Percentiles rank a stretch among this genome's conserved stretches.
phyloP scores from a whole-genome alignment of 2,329 filamentous ascomycete genomes.

The Apiospora hydei region DNA sequence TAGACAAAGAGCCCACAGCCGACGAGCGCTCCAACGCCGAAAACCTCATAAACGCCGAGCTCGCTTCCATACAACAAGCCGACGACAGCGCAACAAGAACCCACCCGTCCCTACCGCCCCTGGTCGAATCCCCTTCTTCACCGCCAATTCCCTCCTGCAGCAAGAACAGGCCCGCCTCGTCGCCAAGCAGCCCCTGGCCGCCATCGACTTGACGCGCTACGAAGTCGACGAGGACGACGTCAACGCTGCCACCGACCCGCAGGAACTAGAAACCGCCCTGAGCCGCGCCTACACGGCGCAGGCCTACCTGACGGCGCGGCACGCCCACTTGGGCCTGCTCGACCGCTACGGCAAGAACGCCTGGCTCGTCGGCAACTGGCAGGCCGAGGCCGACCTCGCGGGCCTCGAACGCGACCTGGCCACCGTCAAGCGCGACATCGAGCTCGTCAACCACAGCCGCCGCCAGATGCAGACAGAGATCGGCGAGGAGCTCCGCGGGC shows the following conservation, averaged over 20 bases:
- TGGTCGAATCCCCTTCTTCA: constrained; percentile 59
- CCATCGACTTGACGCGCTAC: constrained; percentile 83
- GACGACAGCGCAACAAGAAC: constrained; percentile 34
- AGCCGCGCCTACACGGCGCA: constrained; percentile 58
- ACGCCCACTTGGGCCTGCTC: constrained; percentile 71
- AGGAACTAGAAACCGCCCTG: constrained; percentile 67
- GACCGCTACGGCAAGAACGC: constrained; percentile 86
- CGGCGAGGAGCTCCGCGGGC: constrained; percentile 72
- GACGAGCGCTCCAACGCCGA: constrained; percentile 70
- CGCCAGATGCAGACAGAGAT: constrained; percentile 74
- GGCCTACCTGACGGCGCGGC: constrained; percentile 60
- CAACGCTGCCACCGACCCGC: constrained; percentile 37
- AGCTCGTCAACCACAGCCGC: constrained; percentile 75
- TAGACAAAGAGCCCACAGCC: constrained; percentile 76
- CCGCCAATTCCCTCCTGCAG: constrained; percentile 71
- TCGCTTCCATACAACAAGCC: constrained; percentile 54
- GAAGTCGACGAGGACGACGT: constrained; percentile 71
- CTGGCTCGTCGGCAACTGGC: constrained; percentile 87
- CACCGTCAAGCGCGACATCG: constrained; percentile 70
- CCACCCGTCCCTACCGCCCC: constrained; percentile 60
- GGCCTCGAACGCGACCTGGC: constrained; percentile 78
- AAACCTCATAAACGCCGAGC: constrained; percentile 73
- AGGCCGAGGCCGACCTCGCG: constrained; percentile 75
- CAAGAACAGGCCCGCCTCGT: constrained; percentile 74
- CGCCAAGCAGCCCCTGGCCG: constrained; percentile 62